These are phyloP conservation scores for Ganoderma boninense DNA, from an alignment of 1,284 basidiomycete species.

Conservation along the genomic window DNA sequence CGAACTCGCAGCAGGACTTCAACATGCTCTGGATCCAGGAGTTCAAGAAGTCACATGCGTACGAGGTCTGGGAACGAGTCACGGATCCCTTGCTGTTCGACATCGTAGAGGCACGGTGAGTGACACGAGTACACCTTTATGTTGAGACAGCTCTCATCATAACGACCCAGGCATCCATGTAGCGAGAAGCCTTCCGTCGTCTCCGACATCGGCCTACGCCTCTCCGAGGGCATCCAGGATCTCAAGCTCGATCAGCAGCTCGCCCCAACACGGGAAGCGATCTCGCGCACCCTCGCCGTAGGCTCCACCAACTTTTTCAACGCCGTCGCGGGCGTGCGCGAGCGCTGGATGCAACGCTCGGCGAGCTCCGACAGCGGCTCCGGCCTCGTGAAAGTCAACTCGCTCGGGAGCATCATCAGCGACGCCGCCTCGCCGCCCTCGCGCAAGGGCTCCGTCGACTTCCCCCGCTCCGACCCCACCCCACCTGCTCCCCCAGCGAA, in stretches of 20 bases:
- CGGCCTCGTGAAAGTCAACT: conserved; percentile 49
- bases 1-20: conserved; percentile 73
- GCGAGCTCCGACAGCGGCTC: conserved; percentile 38
- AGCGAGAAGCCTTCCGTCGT: conserved; percentile 89
- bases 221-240: conserved; percentile 91
- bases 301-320: conserved; percentile 88
- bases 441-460: conserved; percentile 23
- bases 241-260: conserved; percentile 90
- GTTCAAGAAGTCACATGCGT: conserved; percentile 86
- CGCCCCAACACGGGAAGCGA: conserved; percentile 87
- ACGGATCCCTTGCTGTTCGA: conserved; percentile 94
- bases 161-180: conserved; percentile 77
- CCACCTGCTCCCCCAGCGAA: conserved; percentile 20
- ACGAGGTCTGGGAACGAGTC: conserved; percentile 85
- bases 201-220: conserved; percentile 86
- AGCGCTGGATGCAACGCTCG: conserved; percentile 67
- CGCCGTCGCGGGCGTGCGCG: conserved; percentile 87
- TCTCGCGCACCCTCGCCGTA: conserved; percentile 75
- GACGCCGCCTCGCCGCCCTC: conserved; percentile 19
- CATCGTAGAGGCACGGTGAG: conserved; percentile 87
- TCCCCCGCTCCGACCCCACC: conserved; percentile 4
- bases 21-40: conserved; percentile 85
- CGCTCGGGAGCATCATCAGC: conserved; percentile 31
- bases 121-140: conserved; percentile 8
- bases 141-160: background rate